Evolutionary conservation across 1,284 basidiomycete genomes (phyloP).

Genomic region (Microbotryum silenes-acaulis): DNA sequence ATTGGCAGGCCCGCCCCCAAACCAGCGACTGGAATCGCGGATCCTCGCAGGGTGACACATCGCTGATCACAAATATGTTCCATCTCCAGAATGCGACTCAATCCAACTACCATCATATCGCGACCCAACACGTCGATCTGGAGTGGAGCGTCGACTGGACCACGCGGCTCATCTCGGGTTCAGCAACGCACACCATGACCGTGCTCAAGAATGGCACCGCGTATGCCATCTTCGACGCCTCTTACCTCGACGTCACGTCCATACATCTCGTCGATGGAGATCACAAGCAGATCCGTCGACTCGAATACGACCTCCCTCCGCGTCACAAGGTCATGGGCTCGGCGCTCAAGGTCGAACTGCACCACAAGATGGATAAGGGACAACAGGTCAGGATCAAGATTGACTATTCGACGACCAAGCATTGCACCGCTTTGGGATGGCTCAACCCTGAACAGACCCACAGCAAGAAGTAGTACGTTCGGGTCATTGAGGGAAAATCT

Average conservation of each 20-base stretch:
- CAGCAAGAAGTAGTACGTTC: background rate
- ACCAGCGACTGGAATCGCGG: too few species aligned
- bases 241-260: slow-evolving; percentile 58
- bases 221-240: slow-evolving; percentile 57
- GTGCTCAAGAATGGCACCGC: slow-evolving; percentile 54
- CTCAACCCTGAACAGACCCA: slow-evolving; percentile 65
- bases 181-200: slow-evolving; percentile 58
- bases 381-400: slow-evolving; percentile 54
- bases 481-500: too few species aligned
- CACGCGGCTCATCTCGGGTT: slow-evolving; percentile 59
- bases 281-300: slow-evolving; percentile 35
- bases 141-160: slow-evolving; percentile 79
- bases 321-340: slow-evolving; percentile 53
- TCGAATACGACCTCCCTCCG: slow-evolving; percentile 13
- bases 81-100: slow-evolving; percentile 44
- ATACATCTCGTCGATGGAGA: slow-evolving; percentile 52
- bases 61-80: too few species aligned
- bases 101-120: slow-evolving; percentile 66
- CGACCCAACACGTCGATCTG: slow-evolving; percentile 61
- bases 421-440: slow-evolving; percentile 88
- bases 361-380: slow-evolving; percentile 43
- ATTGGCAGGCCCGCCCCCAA: too few species aligned
- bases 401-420: slow-evolving; percentile 63
- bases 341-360: slow-evolving; percentile 53
- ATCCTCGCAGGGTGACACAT: too few species aligned